Conservation (phyloP, 2,329 filamentous ascomycete genomes). For the Colletotrichum sojae region DNA sequence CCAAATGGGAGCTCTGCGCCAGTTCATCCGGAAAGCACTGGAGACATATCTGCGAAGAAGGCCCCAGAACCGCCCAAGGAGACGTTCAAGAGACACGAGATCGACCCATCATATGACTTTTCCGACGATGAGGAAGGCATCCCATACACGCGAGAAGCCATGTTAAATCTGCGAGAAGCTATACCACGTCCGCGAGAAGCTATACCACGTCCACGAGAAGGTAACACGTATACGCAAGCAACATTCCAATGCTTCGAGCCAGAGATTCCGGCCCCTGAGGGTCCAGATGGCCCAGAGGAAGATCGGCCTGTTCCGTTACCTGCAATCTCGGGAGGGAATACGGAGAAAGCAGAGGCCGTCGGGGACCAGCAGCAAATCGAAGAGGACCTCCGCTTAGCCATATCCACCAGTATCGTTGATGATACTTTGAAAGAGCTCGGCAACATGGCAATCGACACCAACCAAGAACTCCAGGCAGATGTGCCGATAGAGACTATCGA, state of each 20-base stretch:
- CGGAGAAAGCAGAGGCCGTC: neutral
- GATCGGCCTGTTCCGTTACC: no score
- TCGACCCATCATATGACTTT: constrained; percentile 43
- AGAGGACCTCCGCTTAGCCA: neutral
- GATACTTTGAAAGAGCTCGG: neutral
- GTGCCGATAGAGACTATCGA: neutral
- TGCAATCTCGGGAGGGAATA: neutral
- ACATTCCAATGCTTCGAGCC: neutral
- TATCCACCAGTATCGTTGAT: neutral
- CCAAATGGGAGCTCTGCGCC: neutral
- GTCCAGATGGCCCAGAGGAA: no score
- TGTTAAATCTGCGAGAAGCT: no score
- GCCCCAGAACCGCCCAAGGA: neutral
- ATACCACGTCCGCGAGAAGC: no score
- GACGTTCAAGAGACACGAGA: constrained; percentile 31
- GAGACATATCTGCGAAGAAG: neutral
- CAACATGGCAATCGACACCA: neutral
- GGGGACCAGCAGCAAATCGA: neutral
- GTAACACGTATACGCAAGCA: neutral
- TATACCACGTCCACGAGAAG: no score
- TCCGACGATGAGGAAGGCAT: constrained; percentile 45
- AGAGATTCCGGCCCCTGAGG: no score
- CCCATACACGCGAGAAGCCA: neutral
- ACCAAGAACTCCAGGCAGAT: neutral
- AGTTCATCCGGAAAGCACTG: neutral